phyloP scores from a whole-genome alignment of 192 early-diverging fungal species.

The Podila verticillata region DNA sequence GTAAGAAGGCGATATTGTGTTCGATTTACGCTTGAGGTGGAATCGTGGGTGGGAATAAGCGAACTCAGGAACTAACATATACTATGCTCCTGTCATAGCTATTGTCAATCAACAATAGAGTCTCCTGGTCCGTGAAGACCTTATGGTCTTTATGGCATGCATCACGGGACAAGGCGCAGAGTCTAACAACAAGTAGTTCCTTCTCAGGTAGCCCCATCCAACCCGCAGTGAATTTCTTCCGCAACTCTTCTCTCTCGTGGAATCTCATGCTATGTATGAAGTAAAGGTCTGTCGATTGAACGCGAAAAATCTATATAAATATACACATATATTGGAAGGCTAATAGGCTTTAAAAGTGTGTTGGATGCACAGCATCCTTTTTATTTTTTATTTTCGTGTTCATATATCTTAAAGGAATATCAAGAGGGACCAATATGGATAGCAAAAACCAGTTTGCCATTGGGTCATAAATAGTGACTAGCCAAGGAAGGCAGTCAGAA shows the following conservation, averaged over 20 bases:
- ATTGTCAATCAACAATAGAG: conserved; percentile 42
- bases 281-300: too few relatives aligned
- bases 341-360: too few relatives aligned
- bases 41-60: too few relatives aligned
- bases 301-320: too few relatives aligned
- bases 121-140: conserved; percentile 63
- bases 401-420: too few relatives aligned
- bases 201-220: conserved; percentile 86
- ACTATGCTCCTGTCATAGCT: neutral
- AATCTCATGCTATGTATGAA: too few relatives aligned
- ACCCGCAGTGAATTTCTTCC: too few relatives aligned
- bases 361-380: too few relatives aligned
- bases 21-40: neutral
- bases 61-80: neutral
- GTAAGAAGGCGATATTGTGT: conserved; percentile 36
- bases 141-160: conserved; percentile 90
- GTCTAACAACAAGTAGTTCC: conserved; percentile 91
- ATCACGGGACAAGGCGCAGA: conserved; percentile 95
- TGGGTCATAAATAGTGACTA: neutral
- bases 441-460: neutral
- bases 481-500: neutral
- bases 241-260: too few relatives aligned
- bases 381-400: too few relatives aligned
- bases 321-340: too few relatives aligned
- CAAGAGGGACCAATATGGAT: too few relatives aligned